A percentile compares a stretch with the other conserved stretches of the same genome.
phyloP scores from a whole-genome alignment of 1,284 basidiomycete species.

The Leccinum solheimii region DNA sequence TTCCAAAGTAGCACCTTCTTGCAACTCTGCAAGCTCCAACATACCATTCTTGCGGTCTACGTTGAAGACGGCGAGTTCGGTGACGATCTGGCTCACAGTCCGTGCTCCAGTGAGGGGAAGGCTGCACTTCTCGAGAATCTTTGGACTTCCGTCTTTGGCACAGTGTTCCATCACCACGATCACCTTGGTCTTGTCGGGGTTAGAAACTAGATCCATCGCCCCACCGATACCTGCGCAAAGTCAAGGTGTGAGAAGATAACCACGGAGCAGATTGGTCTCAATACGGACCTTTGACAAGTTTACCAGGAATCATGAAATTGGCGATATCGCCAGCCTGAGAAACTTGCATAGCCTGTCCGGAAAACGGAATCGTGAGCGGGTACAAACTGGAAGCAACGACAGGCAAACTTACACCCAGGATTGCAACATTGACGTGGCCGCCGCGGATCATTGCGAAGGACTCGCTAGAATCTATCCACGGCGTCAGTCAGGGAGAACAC shows the following conservation, averaged over 20 bases:
- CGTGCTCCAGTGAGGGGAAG: constrained; percentile 88
- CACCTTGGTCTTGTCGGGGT: constrained; percentile 87
- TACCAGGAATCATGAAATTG: constrained; percentile 97
- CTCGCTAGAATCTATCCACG: constrained; percentile 70
- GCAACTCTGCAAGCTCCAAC: constrained; percentile 80
- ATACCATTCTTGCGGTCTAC: constrained; percentile 77
- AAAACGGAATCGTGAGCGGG: background rate
- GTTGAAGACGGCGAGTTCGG: constrained; percentile 89
- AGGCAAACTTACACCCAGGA: constrained; percentile 64
- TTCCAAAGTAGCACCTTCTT: constrained; percentile 80
- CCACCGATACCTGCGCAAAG: constrained; percentile 77
- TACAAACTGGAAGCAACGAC: background rate
- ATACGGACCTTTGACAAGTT: constrained; percentile 75
- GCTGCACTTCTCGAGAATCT: constrained; percentile 81
- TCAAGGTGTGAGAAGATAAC: background rate
- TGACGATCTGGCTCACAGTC: constrained; percentile 88
- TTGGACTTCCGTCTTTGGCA: constrained; percentile 86
- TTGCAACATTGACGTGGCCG: constrained; percentile 93
- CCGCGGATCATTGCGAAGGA: constrained; percentile 97
- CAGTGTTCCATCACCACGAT: constrained; percentile 90
- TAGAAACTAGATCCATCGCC: constrained; percentile 94
- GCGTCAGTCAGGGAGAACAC: background rate
- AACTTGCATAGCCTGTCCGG: constrained; percentile 87
- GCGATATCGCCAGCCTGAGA: constrained; percentile 92
- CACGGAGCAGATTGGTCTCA: background rate